Percentiles rank a stretch among this genome's conserved stretches.
These are phyloP conservation scores for Tetraselmis striata DNA, from an alignment of 139 green algal genomes.

Conservation along the genomic window DNA sequence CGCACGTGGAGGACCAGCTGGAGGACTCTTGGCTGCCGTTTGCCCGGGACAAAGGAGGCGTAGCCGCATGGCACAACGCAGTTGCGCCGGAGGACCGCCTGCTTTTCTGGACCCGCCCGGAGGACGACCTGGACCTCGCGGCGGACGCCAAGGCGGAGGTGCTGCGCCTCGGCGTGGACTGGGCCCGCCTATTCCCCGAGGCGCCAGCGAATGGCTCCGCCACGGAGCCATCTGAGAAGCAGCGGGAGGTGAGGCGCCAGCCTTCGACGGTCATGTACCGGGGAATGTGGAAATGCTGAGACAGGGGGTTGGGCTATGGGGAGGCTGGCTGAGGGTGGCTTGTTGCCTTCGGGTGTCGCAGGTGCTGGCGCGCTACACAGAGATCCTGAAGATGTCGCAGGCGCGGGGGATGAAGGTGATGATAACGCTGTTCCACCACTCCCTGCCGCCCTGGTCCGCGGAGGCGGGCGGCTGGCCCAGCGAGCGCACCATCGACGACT, in stretches of 20 bases:
- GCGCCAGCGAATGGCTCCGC: constrained; percentile 7
- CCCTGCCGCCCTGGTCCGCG: constrained; percentile 15
- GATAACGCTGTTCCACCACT: constrained; percentile 35
- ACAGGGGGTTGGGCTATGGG: no score
- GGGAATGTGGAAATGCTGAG: no score
- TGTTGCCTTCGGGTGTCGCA: no score
- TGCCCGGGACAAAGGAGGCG: constrained; percentile 8
- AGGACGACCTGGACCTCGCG: constrained; percentile 19
- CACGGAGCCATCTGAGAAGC: neutral
- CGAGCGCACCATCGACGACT: constrained; percentile 13
- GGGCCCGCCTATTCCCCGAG: constrained; percentile 16
- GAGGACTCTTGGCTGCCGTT: constrained; percentile 26
- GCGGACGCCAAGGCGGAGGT: constrained; percentile 5
- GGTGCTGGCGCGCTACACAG: constrained; percentile 6
- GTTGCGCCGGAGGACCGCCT: constrained; percentile 19
- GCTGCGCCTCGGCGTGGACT: constrained; percentile 30
- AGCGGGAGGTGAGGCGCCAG: no score
- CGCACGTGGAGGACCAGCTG: constrained; percentile 30
- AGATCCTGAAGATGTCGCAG: constrained; percentile 12
- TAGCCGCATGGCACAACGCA: constrained; percentile 21
- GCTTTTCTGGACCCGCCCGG: constrained; percentile 25
- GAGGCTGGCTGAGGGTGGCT: no score
- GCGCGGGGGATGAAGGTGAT: constrained; percentile 19
- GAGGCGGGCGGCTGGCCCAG: constrained; percentile 18
- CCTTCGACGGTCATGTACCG: no score